These are phyloP conservation scores for Ascochyta fabae DNA, from an alignment of 2,329 filamentous ascomycete genomes.

Conservation along the genomic window DNA sequence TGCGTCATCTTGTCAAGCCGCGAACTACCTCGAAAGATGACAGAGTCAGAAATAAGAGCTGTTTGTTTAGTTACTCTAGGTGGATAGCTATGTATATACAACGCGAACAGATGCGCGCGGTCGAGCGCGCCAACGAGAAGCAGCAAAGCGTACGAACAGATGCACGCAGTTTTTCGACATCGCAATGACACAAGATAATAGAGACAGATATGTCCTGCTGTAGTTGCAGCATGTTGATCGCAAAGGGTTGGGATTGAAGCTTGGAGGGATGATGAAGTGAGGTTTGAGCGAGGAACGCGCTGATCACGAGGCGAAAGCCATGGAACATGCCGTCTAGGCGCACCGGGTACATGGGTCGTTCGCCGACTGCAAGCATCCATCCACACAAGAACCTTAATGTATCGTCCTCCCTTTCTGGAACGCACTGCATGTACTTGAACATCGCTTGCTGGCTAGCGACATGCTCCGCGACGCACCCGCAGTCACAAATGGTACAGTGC, in stretches of 20 bases:
- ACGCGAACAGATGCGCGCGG: neutral
- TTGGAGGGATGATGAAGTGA: conserved; percentile 4
- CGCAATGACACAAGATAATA: too few relatives aligned
- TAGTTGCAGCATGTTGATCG: neutral
- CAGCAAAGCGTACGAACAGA: neutral
- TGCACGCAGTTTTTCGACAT: neutral
- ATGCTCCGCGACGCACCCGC: conserved; percentile 12
- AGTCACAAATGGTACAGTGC: conserved; percentile 17
- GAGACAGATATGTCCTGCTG: neutral
- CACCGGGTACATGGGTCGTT: conserved; percentile 20
- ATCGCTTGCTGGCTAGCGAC: conserved; percentile 20
- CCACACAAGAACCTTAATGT: conserved; percentile 40
- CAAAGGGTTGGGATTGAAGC: neutral
- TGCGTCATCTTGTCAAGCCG: neutral
- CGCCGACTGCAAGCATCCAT: conserved; percentile 23
- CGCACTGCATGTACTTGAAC: conserved; percentile 28
- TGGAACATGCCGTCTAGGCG: conserved; percentile 14
- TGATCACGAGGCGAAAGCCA: conserved; percentile 5
- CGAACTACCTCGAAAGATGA: neutral
- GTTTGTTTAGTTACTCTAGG: neutral
- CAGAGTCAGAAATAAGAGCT: neutral
- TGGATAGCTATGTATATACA: too few relatives aligned
- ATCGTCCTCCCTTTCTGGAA: conserved; percentile 37
- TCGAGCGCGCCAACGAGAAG: neutral
- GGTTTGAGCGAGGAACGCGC: conserved; percentile 2